phyloP scores from a whole-genome alignment of 768 basidiomycete genomes.

The Russula virescens region DNA sequence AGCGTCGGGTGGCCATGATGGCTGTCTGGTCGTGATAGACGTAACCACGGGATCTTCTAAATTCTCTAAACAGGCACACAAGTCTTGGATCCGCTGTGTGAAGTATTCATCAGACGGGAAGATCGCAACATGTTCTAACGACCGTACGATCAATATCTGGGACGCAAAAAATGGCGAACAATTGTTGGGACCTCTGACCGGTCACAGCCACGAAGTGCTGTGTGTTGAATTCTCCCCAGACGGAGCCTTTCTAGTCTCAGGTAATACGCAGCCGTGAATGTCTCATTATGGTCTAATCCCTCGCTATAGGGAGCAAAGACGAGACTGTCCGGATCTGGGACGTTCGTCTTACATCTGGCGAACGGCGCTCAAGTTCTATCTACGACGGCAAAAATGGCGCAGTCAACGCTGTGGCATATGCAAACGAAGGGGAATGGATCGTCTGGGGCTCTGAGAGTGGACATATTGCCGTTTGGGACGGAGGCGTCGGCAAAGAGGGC shows the following conservation, averaged over 20 bases:
- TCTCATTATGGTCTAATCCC: neutral
- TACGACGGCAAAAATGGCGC: conserved; percentile 26
- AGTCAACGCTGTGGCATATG: conserved; percentile 10
- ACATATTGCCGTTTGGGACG: conserved; percentile 14
- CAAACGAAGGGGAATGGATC: neutral
- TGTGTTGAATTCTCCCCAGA: conserved; percentile 6
- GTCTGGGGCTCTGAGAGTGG: conserved; percentile 8
- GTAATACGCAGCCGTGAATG: too few species aligned
- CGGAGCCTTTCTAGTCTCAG: conserved; percentile 8
- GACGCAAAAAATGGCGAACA: conserved; percentile 7
- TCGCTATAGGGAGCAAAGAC: conserved; percentile 11
- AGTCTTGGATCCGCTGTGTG: conserved; percentile 15
- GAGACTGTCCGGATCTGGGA: conserved; percentile 6
- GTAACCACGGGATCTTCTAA: neutral
- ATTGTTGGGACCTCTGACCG: neutral
- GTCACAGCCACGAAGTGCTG: neutral
- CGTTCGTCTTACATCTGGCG: too few species aligned
- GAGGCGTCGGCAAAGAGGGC: neutral
- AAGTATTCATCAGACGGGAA: conserved; percentile 19
- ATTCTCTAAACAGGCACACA: neutral
- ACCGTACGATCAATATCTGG: conserved; percentile 20
- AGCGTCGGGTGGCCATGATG: conserved; percentile 9
- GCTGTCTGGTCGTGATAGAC: conserved; percentile 1
- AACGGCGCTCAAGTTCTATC: too few species aligned
- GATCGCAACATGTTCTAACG: conserved; percentile 21